Conservation (phyloP, 768 basidiomycete genomes). For the Tricholoma terreum region DNA sequence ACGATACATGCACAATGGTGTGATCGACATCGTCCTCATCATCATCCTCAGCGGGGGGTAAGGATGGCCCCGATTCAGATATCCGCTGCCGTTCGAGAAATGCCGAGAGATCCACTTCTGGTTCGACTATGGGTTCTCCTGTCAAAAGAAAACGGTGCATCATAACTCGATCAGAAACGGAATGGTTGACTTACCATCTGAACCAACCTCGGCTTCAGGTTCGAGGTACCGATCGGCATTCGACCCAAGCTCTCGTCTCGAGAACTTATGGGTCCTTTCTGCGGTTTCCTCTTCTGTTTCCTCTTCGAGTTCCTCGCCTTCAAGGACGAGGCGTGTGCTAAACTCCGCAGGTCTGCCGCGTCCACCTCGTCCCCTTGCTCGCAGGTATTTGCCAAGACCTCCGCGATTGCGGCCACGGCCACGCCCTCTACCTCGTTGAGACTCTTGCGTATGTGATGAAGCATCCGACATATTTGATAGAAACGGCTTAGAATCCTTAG, state of each 20-base stretch:
- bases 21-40: conserved; percentile 62
- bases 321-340: conserved; percentile 54
- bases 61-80: conserved; percentile 33
- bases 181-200: conserved; percentile 51
- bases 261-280: conserved; percentile 49
- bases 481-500: too few relatives aligned
- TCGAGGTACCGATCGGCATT: conserved; percentile 77
- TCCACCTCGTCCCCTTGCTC: conserved; percentile 65
- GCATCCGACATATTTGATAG: neutral
- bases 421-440: conserved; percentile 26
- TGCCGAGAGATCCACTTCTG: conserved; percentile 66
- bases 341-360: conserved; percentile 66
- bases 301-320: conserved; percentile 52
- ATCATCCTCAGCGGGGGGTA: conserved; percentile 14
- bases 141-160: neutral
- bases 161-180: neutral
- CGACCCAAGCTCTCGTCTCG: conserved; percentile 56
- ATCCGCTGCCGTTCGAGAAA: conserved; percentile 66
- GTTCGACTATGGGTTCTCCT: conserved; percentile 68
- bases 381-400: conserved; percentile 70
- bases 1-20: conserved; percentile 51
- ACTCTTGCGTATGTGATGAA: neutral
- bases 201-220: conserved; percentile 63
- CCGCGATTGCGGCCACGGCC: conserved; percentile 56
- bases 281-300: conserved; percentile 48